Evolutionary conservation across 495 filamentous ascomycete genomes (phyloP).

Genomic region (Talaromyces stipitatus): DNA sequence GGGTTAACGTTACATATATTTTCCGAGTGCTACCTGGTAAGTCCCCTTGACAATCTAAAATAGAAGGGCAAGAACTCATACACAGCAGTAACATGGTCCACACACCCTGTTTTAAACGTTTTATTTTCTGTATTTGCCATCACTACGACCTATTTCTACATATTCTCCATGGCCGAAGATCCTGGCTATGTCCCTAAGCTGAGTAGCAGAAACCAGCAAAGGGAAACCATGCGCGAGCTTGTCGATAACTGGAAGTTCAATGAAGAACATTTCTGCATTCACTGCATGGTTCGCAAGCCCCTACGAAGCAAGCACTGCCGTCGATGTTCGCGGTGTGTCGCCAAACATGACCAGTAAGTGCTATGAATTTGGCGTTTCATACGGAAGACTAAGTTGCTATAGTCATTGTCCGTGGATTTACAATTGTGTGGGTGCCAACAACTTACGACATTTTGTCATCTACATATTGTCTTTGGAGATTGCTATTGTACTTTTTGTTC

Average conservation of each 20-base stretch:
- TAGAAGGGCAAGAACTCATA: conserved; percentile 13
- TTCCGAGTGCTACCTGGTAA: conserved; percentile 63
- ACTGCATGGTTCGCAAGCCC: conserved; percentile 88
- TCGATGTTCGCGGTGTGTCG: conserved; percentile 82
- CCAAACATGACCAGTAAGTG: conserved; percentile 93
- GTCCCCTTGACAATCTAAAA: conserved; percentile 13
- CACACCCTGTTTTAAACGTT: conserved; percentile 64
- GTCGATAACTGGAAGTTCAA: conserved; percentile 82
- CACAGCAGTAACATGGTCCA: conserved; percentile 51
- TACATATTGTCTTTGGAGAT: conserved; percentile 73
- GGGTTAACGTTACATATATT: conserved; percentile 71
- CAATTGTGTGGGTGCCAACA: conserved; percentile 92
- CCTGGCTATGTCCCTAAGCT: conserved; percentile 94
- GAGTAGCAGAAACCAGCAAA: conserved; percentile 78
- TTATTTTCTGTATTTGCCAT: conserved; percentile 56
- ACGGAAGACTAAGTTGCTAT: conserved; percentile 30
- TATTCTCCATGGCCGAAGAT: conserved; percentile 74
- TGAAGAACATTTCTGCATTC: conserved; percentile 85
- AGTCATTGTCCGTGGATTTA: conserved; percentile 98
- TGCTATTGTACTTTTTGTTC: conserved; percentile 59
- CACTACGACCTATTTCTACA: conserved; percentile 78
- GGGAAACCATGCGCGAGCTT: conserved; percentile 77
- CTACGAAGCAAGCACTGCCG: conserved; percentile 93
- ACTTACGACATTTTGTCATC: conserved; percentile 89
- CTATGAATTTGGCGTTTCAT: not conserved